phyloP scores from a whole-genome alignment of 805 yeast genomes.

The Kuraishia cidri region DNA sequence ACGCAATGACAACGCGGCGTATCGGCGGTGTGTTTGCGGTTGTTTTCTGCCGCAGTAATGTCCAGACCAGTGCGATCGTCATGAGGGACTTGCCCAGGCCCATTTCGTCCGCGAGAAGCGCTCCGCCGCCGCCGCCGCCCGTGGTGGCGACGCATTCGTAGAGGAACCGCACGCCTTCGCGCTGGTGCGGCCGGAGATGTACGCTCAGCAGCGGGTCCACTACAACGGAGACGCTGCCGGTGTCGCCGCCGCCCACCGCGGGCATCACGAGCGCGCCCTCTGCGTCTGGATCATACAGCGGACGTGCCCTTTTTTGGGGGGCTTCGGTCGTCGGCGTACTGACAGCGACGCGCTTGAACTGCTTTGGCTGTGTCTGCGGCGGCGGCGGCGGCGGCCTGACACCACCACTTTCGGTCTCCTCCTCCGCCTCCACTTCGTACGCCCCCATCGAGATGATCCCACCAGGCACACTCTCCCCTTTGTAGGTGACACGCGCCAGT shows the following conservation, averaged over 20 bases:
- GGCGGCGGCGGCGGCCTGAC: background rate
- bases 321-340: background rate
- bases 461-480: slow-evolving; percentile 15
- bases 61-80: slow-evolving; percentile 81
- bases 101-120: slow-evolving; percentile 94
- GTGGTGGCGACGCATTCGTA: slow-evolving; percentile 69
- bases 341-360: slow-evolving; percentile 4
- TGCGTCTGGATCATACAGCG: slow-evolving; percentile 27
- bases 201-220: slow-evolving; percentile 50
- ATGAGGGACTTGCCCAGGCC: slow-evolving; percentile 88
- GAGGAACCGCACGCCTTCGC: slow-evolving; percentile 74
- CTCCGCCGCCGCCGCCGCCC: slow-evolving; percentile 49
- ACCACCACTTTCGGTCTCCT: background rate
- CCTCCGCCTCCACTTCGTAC: slow-evolving; percentile 57
- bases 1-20: slow-evolving; percentile 65
- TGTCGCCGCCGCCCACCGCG: slow-evolving; percentile 1
- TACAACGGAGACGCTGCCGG: slow-evolving; percentile 29
- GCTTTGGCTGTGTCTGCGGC: background rate
- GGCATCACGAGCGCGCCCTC: slow-evolving; percentile 32
- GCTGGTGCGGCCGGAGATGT: slow-evolving; percentile 74
- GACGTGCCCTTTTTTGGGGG: slow-evolving; percentile 7
- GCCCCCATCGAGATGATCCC: slow-evolving; percentile 40
- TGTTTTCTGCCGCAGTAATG: slow-evolving; percentile 64
- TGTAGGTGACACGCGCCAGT: slow-evolving; percentile 7
- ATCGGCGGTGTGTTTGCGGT: slow-evolving; percentile 26